Conservation (phyloP, 257 asterid species). For the Solanum stenotomum region DNA sequence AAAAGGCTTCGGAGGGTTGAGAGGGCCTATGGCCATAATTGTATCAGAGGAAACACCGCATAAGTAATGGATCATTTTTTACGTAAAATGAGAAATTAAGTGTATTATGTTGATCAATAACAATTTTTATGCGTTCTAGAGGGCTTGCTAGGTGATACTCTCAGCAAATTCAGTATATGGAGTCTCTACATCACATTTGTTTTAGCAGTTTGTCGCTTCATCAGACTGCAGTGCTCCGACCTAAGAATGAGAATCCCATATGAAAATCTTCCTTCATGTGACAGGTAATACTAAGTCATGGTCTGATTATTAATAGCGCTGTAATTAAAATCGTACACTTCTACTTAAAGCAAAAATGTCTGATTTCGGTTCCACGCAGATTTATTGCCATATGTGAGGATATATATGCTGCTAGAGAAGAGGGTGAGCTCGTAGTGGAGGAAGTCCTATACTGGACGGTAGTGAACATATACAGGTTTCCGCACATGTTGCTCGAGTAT, state of each 20-base stretch:
- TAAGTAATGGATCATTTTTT: conserved; percentile 28
- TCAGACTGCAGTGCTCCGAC: conserved; percentile 90
- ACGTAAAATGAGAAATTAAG: not conserved
- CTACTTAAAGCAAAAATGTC: not conserved
- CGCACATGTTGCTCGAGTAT: conserved; percentile 91
- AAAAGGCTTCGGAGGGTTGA: conserved; percentile 54
- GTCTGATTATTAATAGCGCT: not conserved
- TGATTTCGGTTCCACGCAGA: conserved; percentile 29
- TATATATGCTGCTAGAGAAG: conserved; percentile 94
- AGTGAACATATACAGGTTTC: conserved; percentile 84
- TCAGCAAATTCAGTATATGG: conserved; percentile 98
- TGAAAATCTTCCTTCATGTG: conserved; percentile 95
- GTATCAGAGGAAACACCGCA: conserved; percentile 99
- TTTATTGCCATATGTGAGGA: conserved; percentile 96
- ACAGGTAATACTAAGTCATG: conserved; percentile 47
- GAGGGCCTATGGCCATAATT: conserved; percentile 87
- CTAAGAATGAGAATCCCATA: conserved; percentile 93
- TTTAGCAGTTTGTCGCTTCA: conserved; percentile 96
- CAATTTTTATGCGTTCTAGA: conserved; percentile 33
- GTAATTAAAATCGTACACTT: not conserved
- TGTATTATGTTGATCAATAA: conserved; percentile 2
- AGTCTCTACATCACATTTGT: conserved; percentile 97
- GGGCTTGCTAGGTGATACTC: conserved; percentile 97
- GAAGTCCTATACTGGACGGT: conserved; percentile 95
- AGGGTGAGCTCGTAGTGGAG: conserved; percentile 94